These are phyloP conservation scores for Mycosarcoma mackinlayi DNA, from an alignment of 1,284 basidiomycete species.

Conservation along the genomic window DNA sequence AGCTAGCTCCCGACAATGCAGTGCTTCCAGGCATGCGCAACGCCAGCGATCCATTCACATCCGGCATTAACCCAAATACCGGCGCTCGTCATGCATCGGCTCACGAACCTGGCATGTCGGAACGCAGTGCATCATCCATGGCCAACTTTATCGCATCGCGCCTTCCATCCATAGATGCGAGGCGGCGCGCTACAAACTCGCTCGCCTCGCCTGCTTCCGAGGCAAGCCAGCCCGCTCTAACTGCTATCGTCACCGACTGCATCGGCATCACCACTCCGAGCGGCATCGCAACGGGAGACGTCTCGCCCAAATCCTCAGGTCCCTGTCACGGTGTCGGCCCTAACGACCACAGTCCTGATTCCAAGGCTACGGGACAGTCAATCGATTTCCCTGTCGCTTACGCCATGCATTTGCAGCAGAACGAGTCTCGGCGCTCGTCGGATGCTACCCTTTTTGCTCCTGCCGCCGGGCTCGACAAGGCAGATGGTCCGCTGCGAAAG, in stretches of 20 bases:
- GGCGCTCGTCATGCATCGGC: slow-evolving; percentile 3
- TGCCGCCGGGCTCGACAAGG: slow-evolving; percentile 10
- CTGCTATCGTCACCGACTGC: slow-evolving; percentile 16
- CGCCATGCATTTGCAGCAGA: slow-evolving; percentile 23
- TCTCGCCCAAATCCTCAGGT: slow-evolving; percentile 17
- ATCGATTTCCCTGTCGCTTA: slow-evolving; percentile 24
- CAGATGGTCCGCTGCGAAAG: slow-evolving; percentile 8
- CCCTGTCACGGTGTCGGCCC: slow-evolving; percentile 1
- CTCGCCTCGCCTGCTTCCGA: slow-evolving; percentile 1
- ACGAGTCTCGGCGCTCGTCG: slow-evolving; percentile 43
- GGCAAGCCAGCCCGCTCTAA: slow-evolving; percentile 1
- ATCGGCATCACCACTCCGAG: slow-evolving; percentile 1
- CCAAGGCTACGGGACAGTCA: slow-evolving; percentile 7
- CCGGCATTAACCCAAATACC: slow-evolving; percentile 1
- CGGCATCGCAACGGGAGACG: slow-evolving; percentile 15
- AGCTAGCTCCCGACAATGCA: slow-evolving; percentile 41
- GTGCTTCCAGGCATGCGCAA: slow-evolving; percentile 39
- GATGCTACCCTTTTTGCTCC: slow-evolving; percentile 44
- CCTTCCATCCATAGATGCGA: slow-evolving; percentile 22
- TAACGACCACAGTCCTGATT: slow-evolving; percentile 11
- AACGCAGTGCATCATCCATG: slow-evolving; percentile 13
- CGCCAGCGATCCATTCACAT: slow-evolving; percentile 19
- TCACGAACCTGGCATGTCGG: slow-evolving; percentile 16
- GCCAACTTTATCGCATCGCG: slow-evolving; percentile 24
- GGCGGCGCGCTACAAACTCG: slow-evolving; percentile 1